phyloP scores from a whole-genome alignment of 768 basidiomycete species.

The Phlebiopsis flavidoalba region DNA sequence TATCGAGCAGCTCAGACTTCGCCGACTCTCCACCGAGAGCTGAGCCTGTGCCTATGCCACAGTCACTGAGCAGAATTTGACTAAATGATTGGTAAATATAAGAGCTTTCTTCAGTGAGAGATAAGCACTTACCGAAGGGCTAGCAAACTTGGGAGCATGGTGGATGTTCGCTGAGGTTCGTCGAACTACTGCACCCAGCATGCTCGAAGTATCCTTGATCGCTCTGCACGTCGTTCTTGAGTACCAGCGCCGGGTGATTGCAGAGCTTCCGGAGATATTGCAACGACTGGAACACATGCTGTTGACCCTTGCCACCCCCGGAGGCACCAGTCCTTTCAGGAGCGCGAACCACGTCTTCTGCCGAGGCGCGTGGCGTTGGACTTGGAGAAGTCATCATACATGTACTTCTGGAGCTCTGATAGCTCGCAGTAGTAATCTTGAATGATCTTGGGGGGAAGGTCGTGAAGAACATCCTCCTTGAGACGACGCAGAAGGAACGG shows the following conservation, averaged over 20 bases:
- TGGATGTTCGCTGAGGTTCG: conserved; percentile 71
- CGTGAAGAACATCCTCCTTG: conserved; percentile 95
- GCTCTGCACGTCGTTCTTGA: conserved; percentile 67
- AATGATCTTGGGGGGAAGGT: conserved; percentile 98
- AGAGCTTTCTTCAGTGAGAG: not conserved
- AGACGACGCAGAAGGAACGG: conserved; percentile 94
- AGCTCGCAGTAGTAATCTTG: conserved; percentile 99
- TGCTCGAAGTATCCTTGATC: conserved; percentile 51
- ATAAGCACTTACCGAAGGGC: conserved; percentile 68
- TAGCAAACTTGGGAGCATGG: conserved; percentile 89
- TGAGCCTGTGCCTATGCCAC: conserved; percentile 75
- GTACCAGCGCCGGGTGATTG: conserved; percentile 91
- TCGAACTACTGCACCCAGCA: conserved; percentile 39
- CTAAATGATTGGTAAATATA: conserved; percentile 35
- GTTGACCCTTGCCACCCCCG: conserved; percentile 39
- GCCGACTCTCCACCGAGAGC: conserved; percentile 42
- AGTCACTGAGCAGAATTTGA: conserved; percentile 90
- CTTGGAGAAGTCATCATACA: conserved; percentile 91
- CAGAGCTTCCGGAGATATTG: conserved; percentile 97
- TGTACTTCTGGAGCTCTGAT: conserved; percentile 86
- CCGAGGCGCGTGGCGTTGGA: conserved; percentile 65
- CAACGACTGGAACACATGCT: conserved; percentile 94
- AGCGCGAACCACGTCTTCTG: conserved; percentile 55
- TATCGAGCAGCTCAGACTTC: conserved; percentile 66
- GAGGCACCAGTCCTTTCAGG: conserved; percentile 31